phyloP scores from a whole-genome alignment of 1,284 basidiomycete species.

The Cryptococcus depauperatus region DNA sequence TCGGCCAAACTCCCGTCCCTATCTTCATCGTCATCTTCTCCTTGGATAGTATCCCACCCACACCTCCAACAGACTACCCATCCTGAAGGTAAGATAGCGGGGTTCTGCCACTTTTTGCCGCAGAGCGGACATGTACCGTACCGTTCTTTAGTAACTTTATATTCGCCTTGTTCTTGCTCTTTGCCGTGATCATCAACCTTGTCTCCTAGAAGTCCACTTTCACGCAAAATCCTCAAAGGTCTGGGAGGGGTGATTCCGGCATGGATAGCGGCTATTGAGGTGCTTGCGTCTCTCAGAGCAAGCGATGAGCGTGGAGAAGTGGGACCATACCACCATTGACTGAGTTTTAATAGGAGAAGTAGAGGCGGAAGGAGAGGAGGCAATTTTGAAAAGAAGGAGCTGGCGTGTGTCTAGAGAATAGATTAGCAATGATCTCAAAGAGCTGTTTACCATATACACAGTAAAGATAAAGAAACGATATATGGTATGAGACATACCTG shows the following conservation, averaged over 20 bases:
- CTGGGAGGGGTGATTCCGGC: conserved; percentile 66
- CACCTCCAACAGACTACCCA: conserved; percentile 97
- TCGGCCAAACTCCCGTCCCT: conserved; percentile 6
- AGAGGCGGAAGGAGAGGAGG: conserved; percentile 63
- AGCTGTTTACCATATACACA: background rate
- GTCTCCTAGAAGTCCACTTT: conserved; percentile 42
- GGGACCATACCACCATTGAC: conserved; percentile 99
- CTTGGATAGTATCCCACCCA: conserved; percentile 73
- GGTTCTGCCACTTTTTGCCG: conserved; percentile 65
- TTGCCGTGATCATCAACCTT: conserved; percentile 47
- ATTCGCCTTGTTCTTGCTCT: conserved; percentile 4
- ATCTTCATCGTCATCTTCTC: conserved; percentile 40
- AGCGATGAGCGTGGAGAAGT: conserved; percentile 65
- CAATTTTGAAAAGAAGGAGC: conserved; percentile 16
- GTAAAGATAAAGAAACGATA: background rate
- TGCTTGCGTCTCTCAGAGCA: conserved; percentile 49
- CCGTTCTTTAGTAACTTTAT: conserved; percentile 42
- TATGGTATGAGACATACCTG: conserved; percentile 7
- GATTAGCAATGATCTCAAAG: background rate
- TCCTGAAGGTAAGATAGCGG: conserved; percentile 81
- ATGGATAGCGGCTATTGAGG: conserved; percentile 49
- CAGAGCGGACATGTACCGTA: conserved; percentile 84
- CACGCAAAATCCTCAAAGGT: conserved; percentile 54
- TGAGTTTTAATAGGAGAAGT: conserved; percentile 93
- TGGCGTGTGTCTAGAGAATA: background rate